Evolutionary conservation across 108 stramenopile genomes (phyloP), one percentile per base, ranked within the genome.

Genomic region (Nitzschia palea): DNA sequence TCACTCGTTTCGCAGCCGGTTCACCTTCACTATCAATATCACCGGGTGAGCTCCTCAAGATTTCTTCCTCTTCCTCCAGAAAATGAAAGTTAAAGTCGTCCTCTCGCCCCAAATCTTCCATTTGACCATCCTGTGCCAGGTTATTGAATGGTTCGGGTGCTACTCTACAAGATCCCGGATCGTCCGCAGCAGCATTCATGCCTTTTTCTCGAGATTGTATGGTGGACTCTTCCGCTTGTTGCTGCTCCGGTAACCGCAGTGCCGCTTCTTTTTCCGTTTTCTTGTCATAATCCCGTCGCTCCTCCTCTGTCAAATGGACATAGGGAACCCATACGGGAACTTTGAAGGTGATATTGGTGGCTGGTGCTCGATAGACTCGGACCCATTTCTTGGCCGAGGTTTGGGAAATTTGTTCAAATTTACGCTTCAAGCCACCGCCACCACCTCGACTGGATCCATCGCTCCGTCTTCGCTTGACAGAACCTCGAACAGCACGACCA

Each of bases 331-430:
- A 77, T 44, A 17, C 66, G 15, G 22, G 12, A 8, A 71, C 76
- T n/a, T 50, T 22, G 29, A 71, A 70, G n/a, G 37, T 27, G 29
- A 70, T 65, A 23, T 52, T 17, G 22, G 65, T 51, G 15, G 66
- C 65, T 26, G 73, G 73, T 36, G 58, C 17, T 32, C 73, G 65
- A 9, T 32, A 30, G 18, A 74, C 62, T 18, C 36, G 23, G 17
- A 67, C 64, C 65, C 65, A 74, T 42, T 61, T 67, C 20, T 35
- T 45, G 26, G 66, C 64, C 23, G 73, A 66, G 8, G 55, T 44
- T 35, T 45, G 30, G 1, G 69, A 43, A 20, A 55, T 44, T n/a
- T 31, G 22, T 34, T 45, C 51, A 27, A 57, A 53, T 55, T 45
- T 51, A n/a, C 31, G 45, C 40, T 45, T 48, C 4, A 53, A 29